Conservation (phyloP, 805 yeast species). For the Kodamaea kakaduensis region DNA sequence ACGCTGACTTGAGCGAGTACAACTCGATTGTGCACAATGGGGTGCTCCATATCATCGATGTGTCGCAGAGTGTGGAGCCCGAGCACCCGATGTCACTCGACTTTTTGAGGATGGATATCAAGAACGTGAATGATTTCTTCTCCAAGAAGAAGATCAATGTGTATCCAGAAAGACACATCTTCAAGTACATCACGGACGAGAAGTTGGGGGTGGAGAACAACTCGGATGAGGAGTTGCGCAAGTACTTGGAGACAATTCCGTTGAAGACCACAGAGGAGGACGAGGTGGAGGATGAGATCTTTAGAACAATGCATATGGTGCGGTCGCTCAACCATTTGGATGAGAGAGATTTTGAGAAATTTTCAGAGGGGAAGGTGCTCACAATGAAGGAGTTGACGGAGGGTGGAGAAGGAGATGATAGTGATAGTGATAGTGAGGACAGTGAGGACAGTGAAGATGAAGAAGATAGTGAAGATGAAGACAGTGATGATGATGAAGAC, state of each 20-base stretch:
- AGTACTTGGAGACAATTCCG: constrained; percentile 49
- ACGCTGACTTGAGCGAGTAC: constrained; percentile 95
- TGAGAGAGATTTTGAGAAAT: constrained; percentile 83
- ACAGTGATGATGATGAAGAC: constrained; percentile 22
- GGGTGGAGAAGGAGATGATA: constrained; percentile 19
- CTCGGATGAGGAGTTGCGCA: constrained; percentile 38
- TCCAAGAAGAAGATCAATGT: constrained; percentile 65
- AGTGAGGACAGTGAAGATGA: constrained; percentile 22
- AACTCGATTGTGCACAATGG: constrained; percentile 82
- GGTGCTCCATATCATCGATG: constrained; percentile 84
- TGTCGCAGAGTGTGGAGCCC: constrained; percentile 95
- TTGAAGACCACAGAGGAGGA: constrained; percentile 58
- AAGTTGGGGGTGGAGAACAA: constrained; percentile 36
- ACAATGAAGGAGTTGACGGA: constrained; percentile 61
- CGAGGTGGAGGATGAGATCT: constrained; percentile 70
- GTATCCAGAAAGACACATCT: constrained; percentile 76
- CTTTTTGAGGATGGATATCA: constrained; percentile 94
- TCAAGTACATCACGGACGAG: constrained; percentile 65
- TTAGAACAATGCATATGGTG: constrained; percentile 74
- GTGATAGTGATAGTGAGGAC: constrained; percentile 22
- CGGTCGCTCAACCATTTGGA: constrained; percentile 79
- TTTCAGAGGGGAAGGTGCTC: constrained; percentile 74
- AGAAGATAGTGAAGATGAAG: constrained; percentile 28
- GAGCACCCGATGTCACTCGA: constrained; percentile 97
- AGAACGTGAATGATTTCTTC: constrained; percentile 89